These are phyloP conservation scores for Hericium coralloides DNA, from an alignment of 768 basidiomycete species.

Conservation along the genomic window DNA sequence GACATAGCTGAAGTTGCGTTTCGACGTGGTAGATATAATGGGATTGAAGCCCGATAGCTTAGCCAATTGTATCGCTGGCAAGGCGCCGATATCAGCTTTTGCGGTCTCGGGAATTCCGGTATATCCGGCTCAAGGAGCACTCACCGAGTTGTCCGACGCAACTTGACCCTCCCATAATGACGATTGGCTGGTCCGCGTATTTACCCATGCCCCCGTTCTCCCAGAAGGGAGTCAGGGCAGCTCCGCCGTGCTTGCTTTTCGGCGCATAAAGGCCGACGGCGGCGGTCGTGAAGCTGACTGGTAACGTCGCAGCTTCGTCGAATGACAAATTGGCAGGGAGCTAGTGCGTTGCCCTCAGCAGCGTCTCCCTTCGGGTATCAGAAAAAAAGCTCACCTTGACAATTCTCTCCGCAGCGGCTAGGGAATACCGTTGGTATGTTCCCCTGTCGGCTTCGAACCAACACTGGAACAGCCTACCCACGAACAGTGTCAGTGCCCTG, in stretches of 20 bases:
- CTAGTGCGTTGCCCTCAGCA: background rate
- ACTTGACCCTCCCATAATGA: conserved; percentile 13
- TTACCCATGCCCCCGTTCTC: conserved; percentile 4
- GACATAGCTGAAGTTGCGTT: conserved; percentile 5
- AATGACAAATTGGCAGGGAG: conserved; percentile 15
- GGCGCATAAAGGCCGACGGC: conserved; percentile 16
- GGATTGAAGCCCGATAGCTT: conserved; percentile 9
- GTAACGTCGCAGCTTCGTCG: conserved; percentile 17
- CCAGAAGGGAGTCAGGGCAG: conserved; percentile 6
- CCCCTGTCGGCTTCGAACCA: conserved; percentile 1
- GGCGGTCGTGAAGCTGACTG: conserved; percentile 18
- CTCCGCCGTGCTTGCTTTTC: background rate
- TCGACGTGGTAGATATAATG: conserved; percentile 9
- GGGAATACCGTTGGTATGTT: conserved; percentile 12
- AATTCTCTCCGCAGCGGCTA: conserved; percentile 8
- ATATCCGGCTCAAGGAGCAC: conserved; percentile 5
- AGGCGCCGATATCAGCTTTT: background rate
- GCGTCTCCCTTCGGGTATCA: background rate
- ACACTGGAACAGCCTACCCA: conserved; percentile 3
- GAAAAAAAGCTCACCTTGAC: conserved; percentile 6
- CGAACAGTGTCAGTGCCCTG: background rate
- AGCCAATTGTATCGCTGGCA: conserved; percentile 8
- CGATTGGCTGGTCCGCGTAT: conserved; percentile 5
- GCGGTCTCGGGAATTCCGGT: background rate
- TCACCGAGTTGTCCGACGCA: conserved; percentile 14